phyloP scores from a whole-genome alignment of 768 basidiomycete species.

The Mrakia hoshinonis region DNA sequence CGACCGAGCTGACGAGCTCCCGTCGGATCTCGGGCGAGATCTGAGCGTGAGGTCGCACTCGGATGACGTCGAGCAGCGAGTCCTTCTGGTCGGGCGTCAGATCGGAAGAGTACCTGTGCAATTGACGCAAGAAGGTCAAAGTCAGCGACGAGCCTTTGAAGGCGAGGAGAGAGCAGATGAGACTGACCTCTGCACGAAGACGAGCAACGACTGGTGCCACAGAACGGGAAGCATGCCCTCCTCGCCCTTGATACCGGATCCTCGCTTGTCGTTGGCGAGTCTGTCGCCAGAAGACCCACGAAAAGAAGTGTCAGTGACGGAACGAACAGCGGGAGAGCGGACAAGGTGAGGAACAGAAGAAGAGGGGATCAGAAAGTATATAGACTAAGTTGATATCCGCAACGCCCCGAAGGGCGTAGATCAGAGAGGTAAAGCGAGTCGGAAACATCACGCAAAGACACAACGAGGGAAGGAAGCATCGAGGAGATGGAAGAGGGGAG shows the following conservation, averaged over 20 bases:
- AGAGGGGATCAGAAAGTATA: constrained; percentile 9
- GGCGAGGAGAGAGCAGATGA: background rate
- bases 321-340: background rate
- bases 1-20: constrained; percentile 78
- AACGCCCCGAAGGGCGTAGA: background rate
- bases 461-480: background rate
- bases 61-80: constrained; percentile 84
- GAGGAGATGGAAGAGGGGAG: background rate
- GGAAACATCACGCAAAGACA: constrained; percentile 9
- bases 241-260: constrained; percentile 55
- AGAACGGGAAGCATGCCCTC: constrained; percentile 82
- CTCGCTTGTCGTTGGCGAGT: constrained; percentile 75
- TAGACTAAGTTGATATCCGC: constrained; percentile 12
- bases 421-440: constrained; percentile 18
- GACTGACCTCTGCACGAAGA: constrained; percentile 78
- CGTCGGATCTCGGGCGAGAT: constrained; percentile 83
- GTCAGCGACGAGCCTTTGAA: background rate
- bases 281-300: background rate
- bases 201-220: constrained; percentile 94
- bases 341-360: background rate
- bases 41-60: constrained; percentile 73
- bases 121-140: constrained; percentile 52
- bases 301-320: background rate
- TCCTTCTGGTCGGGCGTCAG: constrained; percentile 96
- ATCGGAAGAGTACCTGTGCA: constrained; percentile 75